These are phyloP conservation scores for Nannizzia gypsea DNA, from an alignment of 2,329 filamentous ascomycete species.

Conservation along the genomic window DNA sequence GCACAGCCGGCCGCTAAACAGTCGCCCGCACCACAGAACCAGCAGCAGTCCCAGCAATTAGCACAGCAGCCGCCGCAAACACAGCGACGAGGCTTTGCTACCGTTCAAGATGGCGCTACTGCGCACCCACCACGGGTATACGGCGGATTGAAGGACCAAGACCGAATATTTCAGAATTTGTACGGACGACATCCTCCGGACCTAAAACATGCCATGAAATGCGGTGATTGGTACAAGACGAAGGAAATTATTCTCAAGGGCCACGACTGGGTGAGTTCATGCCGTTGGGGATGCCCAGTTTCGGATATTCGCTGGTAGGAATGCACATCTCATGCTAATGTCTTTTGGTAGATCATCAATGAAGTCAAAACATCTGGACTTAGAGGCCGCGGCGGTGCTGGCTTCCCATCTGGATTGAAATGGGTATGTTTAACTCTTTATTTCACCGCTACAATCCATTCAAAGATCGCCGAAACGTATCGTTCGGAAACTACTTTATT, in stretches of 20 bases:
- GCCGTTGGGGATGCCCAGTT: not conserved
- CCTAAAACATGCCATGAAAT: conserved; percentile 88
- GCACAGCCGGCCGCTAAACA: conserved; percentile 11
- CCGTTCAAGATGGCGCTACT: conserved; percentile 55
- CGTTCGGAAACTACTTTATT: not conserved
- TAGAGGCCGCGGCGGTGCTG: conserved; percentile 89
- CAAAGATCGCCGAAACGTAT: not conserved
- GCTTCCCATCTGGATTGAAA: conserved; percentile 97
- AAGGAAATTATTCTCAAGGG: conserved; percentile 97
- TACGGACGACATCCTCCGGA: conserved; percentile 88
- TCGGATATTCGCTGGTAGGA: conserved; percentile 8
- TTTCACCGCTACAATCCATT: not conserved
- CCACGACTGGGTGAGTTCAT: conserved; percentile 64
- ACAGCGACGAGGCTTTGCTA: conserved; percentile 62
- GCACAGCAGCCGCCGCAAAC: not conserved
- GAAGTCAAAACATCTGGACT: conserved; percentile 96
- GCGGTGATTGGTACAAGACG: conserved; percentile 98
- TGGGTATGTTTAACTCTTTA: conserved; percentile 54
- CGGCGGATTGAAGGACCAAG: conserved; percentile 86
- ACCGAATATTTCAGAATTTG: conserved; percentile 97
- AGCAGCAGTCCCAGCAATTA: conserved; percentile 23
- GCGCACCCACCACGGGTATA: conserved; percentile 57
- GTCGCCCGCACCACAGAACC: conserved; percentile 16
- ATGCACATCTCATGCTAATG: conserved; percentile 3
- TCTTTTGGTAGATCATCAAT: conserved; percentile 62